phyloP scores from a whole-genome alignment of 768 basidiomycete genomes.

The Hydnomerulius pinastri region DNA sequence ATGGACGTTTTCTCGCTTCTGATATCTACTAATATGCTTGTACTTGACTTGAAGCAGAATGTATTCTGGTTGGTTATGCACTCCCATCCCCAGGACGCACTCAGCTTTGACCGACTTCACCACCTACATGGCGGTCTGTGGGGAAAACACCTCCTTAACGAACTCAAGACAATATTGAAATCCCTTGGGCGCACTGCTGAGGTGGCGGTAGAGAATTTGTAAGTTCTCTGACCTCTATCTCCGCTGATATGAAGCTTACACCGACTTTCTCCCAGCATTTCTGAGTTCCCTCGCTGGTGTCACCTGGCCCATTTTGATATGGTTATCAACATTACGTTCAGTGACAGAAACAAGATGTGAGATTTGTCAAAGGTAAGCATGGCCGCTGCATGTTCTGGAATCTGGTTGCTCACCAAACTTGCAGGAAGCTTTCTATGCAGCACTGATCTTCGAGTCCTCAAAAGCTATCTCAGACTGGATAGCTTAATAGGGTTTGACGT shows the following conservation, averaged over 20 bases:
- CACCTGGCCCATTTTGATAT: constrained; percentile 35
- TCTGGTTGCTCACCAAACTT: too few relatives aligned
- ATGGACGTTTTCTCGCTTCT: constrained; percentile 2
- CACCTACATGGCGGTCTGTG: background rate
- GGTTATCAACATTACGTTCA: constrained; percentile 28
- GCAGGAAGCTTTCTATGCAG: constrained; percentile 4
- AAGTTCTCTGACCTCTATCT: constrained; percentile 8
- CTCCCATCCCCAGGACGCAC: background rate
- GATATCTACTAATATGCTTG: constrained; percentile 33
- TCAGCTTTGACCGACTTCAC: background rate
- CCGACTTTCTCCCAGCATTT: constrained; percentile 22
- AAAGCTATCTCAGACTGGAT: constrained; percentile 33
- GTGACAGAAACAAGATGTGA: constrained; percentile 36
- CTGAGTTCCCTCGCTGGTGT: constrained; percentile 33
- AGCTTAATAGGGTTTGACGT: constrained; percentile 31
- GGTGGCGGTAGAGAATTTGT: constrained; percentile 23
- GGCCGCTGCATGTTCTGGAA: too few relatives aligned
- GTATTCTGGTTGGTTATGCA: background rate
- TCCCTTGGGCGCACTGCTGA: constrained; percentile 7
- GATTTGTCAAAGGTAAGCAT: constrained; percentile 42
- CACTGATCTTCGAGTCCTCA: constrained; percentile 23
- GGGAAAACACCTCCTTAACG: background rate
- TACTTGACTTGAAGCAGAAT: constrained; percentile 22
- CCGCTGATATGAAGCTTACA: background rate
- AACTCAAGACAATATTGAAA: constrained; percentile 11